Evolutionary conservation across 805 yeast species (phyloP), one percentile per base, ranked within the genome.

Genomic region (Candida patagonica): DNA sequence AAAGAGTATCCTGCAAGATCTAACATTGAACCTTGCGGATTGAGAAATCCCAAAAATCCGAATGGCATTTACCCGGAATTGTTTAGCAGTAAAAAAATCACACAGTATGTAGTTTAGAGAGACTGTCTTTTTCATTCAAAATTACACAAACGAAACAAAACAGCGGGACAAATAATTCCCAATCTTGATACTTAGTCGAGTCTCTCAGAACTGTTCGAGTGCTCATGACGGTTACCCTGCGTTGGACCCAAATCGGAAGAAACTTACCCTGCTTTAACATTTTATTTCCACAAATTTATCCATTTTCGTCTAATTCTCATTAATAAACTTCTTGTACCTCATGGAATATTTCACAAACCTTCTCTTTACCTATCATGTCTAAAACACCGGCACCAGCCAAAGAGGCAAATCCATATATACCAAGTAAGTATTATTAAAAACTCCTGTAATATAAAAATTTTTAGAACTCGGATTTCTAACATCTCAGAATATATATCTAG

Each of bases 391-490:
- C n/a, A 16, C 10, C 32, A 30, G 35, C n/a, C 12, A 44, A 59
- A 8, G 60, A 57, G 26, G 52, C 62, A 26, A 57, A 59, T 38
- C 63, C 63, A 8, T 56, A 59, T 36, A 57, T 58, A 13, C 63
- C 63, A 16, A 46, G 52, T 47, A 42, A 36, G 48, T 46, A 26
- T 5, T 5, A 10, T 19, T n/a, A 10, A 17, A 13, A 26, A 24
- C 17, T 12, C 25, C 8, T 29, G 15, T 9, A 8, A 29, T 13
- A 9, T 13, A 8, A 8, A 29, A 8, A 10, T 10, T 8, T 16
- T 10, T 36, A 21, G 34, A 6, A 5, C 9, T 13, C 29, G n/a
- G 17, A 21, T 23, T 21, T 5, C 41, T 30, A 31, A 38, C 36
- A 13, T 6, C 9, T 15, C 23, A 31, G 41, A 47, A 27, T 57